phyloP scores from a whole-genome alignment of 2,329 filamentous ascomycete species.

The Penicillium sclerotigenum region DNA sequence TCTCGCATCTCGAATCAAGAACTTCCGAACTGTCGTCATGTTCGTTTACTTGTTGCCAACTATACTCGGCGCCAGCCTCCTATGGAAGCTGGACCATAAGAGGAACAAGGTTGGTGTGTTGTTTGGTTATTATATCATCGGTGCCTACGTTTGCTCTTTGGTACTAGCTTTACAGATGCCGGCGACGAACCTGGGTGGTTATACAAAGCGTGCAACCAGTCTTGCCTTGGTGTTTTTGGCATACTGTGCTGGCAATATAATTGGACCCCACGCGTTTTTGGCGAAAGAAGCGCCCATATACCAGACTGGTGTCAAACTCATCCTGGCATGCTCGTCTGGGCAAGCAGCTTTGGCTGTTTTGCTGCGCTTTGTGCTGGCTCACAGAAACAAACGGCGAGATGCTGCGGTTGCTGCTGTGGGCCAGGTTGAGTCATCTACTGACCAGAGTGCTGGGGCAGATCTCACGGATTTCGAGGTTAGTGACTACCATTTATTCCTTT shows the following conservation, averaged over 20 bases:
- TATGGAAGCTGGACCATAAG: slow-evolving; percentile 49
- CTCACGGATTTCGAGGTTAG: slow-evolving; percentile 31
- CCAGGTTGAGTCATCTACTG: neutral
- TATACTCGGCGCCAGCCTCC: slow-evolving; percentile 47
- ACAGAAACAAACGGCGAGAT: slow-evolving; percentile 23
- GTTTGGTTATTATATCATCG: slow-evolving; percentile 53
- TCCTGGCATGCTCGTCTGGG: slow-evolving; percentile 37
- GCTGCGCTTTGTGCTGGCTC: slow-evolving; percentile 18
- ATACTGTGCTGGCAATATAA: slow-evolving; percentile 46
- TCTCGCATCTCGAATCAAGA: slow-evolving; percentile 51
- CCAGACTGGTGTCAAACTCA: slow-evolving; percentile 52
- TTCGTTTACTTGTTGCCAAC: slow-evolving; percentile 52
- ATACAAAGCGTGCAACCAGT: slow-evolving; percentile 50
- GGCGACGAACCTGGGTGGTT: slow-evolving; percentile 45
- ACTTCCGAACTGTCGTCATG: slow-evolving; percentile 54
- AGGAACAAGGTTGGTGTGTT: slow-evolving; percentile 49
- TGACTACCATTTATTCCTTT: neutral
- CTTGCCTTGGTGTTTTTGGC: slow-evolving; percentile 47
- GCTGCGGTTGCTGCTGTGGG: neutral
- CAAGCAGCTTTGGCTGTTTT: slow-evolving; percentile 21
- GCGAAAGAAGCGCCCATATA: slow-evolving; percentile 46
- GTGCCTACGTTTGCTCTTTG: slow-evolving; percentile 50
- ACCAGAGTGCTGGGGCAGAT: slow-evolving; percentile 20
- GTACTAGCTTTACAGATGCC: slow-evolving; percentile 51
- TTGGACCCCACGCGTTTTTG: slow-evolving; percentile 48